A percentile compares a stretch with the other conserved stretches of the same genome.
These are phyloP conservation scores for Salix viminalis DNA, from an alignment of 345 rosid genomes.

Conservation along the genomic window DNA sequence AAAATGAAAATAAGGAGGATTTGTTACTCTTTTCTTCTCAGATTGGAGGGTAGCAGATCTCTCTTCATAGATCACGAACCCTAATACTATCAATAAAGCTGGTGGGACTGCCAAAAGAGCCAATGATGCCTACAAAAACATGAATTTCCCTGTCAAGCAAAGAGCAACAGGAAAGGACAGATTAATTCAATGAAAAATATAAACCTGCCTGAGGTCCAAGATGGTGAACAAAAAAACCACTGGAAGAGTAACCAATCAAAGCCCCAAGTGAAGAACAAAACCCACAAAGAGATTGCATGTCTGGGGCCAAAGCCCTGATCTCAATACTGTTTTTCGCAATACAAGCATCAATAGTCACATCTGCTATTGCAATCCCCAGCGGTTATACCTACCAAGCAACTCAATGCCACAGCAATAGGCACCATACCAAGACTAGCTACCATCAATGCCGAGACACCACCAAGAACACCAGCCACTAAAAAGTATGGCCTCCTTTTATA, in stretches of 20 bases:
- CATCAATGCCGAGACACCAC: slow-evolving; percentile 46
- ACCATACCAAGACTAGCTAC: slow-evolving; percentile 44
- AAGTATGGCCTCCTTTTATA: slow-evolving; percentile 72
- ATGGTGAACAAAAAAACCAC: slow-evolving; percentile 67
- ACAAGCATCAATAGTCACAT: slow-evolving; percentile 83
- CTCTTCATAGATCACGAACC: slow-evolving; percentile 60
- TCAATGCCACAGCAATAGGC: slow-evolving; percentile 50
- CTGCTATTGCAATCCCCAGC: slow-evolving; percentile 77
- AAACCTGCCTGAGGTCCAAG: slow-evolving; percentile 65
- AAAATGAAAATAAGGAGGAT: neutral
- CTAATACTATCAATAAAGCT: slow-evolving; percentile 45
- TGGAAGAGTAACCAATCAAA: slow-evolving; percentile 57
- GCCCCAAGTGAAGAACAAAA: slow-evolving; percentile 80
- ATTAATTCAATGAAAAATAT: neutral
- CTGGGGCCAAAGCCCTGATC: slow-evolving; percentile 56
- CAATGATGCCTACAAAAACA: slow-evolving; percentile 51
- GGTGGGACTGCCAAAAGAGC: slow-evolving; percentile 60
- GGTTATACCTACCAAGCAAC: slow-evolving; percentile 57
- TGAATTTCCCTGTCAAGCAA: neutral
- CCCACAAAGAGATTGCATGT: slow-evolving; percentile 79
- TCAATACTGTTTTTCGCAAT: slow-evolving; percentile 68
- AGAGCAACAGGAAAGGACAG: neutral
- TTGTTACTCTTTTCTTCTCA: slow-evolving; percentile 49
- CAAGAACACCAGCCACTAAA: slow-evolving; percentile 57
- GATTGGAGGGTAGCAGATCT: slow-evolving; percentile 26